phyloP scores from a whole-genome alignment of 768 basidiomycete genomes.

The Holtermannia corniformis region DNA sequence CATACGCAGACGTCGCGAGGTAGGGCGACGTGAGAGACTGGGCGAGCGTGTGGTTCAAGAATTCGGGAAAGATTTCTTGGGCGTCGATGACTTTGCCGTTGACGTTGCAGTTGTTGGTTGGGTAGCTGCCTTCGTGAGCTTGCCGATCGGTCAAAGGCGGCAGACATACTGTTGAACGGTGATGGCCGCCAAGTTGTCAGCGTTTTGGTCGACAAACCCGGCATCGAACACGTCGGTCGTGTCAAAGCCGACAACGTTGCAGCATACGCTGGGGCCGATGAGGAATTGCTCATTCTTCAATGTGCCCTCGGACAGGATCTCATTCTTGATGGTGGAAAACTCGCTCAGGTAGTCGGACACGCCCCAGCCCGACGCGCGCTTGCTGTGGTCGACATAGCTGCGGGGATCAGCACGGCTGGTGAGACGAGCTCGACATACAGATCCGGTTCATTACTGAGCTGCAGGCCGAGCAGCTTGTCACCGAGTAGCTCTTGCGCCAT shows the following conservation, averaged over 20 bases:
- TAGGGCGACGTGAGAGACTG: conserved; percentile 50
- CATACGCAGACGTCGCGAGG: conserved; percentile 46
- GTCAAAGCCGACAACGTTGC: conserved; percentile 47
- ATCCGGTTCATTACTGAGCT: conserved; percentile 72
- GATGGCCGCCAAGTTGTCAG: conserved; percentile 28
- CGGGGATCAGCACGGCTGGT: background rate
- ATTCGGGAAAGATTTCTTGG: conserved; percentile 46
- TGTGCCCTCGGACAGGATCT: conserved; percentile 23
- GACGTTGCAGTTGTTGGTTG: conserved; percentile 41
- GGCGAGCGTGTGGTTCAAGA: conserved; percentile 54
- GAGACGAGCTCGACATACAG: conserved; percentile 43
- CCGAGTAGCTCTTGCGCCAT: conserved; percentile 57
- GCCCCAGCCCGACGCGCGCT: conserved; percentile 30
- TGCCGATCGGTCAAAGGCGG: background rate
- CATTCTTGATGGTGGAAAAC: conserved; percentile 49
- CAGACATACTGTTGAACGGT: conserved; percentile 40
- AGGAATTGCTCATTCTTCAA: conserved; percentile 48
- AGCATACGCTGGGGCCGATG: conserved; percentile 58
- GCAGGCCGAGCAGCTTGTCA: conserved; percentile 55
- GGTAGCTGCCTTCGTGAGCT: conserved; percentile 17
- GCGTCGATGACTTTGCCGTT: conserved; percentile 36
- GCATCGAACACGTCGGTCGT: conserved; percentile 40
- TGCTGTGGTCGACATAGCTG: conserved; percentile 37
- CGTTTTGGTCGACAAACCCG: conserved; percentile 35
- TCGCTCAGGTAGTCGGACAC: conserved; percentile 49